Base-by-base conservation (phyloP, 768 basidiomycete genomes). In the Gymnopilus dilepis region DNA sequence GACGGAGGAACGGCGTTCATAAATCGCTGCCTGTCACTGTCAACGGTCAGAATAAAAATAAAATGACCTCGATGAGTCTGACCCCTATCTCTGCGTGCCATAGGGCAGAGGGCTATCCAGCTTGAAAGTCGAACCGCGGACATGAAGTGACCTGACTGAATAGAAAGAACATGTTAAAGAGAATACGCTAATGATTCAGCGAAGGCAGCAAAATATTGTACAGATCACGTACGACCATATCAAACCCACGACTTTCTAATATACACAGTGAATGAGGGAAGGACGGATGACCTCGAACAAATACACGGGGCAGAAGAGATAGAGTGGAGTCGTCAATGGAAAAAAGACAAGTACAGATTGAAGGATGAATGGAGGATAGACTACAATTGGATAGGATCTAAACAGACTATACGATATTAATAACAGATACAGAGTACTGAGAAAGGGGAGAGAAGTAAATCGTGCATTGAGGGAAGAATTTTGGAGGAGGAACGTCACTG, bases 1-100 rank as follows among this genome's bases (percentile, higher is more conserved):
- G 43, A 47, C 24, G 43, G 43, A 37, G 34, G 34, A 37, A 47
- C 43, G 43, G 43, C 43, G 11, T 47, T 47, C 43, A 47, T 47
- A 37, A 37, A 4, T 37, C 34, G 34, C 15, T 37, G 7, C 8
- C 26, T 47, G 43, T 47, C 43, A 37, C 22, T 47, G 43, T 47
- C 43, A 47, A 24, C 26, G 7, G 43, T 24, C 43, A 45, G 43
- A 45, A 24, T 45, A 24, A 47, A 47, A 47, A 47, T 47, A 47
- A 24, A 9, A 12, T 24, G 24, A 8, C 34, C 24, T 6, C 6
- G 22, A 24, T 12, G 11, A 8, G 9, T 1, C 3, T 24, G 15
- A 24, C 43, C 43, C 43, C 43, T 47, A 26, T 47, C 43, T 47
- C 15, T 15, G 43, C n/a, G n/a, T n/a, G 26, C 26, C 15, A 15